Evolutionary conservation across 164 flowering plant species (phyloP).

Genomic region (Umbellularia californica): DNA sequence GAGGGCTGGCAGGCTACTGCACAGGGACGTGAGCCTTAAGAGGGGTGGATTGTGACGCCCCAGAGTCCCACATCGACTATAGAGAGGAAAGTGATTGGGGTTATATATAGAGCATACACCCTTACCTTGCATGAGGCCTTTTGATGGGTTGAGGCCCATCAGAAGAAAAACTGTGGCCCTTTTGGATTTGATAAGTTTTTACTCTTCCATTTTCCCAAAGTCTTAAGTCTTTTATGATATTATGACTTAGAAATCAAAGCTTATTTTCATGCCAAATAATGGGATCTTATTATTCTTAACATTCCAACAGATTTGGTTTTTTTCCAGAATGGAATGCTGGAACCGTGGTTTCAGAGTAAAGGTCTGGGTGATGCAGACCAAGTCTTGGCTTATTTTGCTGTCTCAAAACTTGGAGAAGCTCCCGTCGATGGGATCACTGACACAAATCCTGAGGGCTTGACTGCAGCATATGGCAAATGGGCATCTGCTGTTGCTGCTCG

Average conservation of each 20-base stretch:
- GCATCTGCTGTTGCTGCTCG: conserved; percentile 79
- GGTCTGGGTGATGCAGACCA: conserved; percentile 79
- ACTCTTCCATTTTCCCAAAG: no score
- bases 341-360: conserved; percentile 91
- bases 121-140: no score
- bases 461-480: conserved; percentile 99
- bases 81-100: no score
- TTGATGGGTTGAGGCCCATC: no score
- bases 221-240: neutral
- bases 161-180: no score
- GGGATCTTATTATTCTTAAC: conserved; percentile 9
- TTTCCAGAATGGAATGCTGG: conserved; percentile 99
- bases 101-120: no score
- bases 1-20: no score
- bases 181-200: no score
- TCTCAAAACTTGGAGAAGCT: conserved; percentile 92
- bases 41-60: no score
- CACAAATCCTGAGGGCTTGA: conserved; percentile 89
- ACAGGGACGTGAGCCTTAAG: no score
- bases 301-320: conserved; percentile 94
- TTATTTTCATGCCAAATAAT: neutral
- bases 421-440: conserved; percentile 94
- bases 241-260: neutral
- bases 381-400: conserved; percentile 92
- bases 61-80: no score